Base-by-base conservation (phyloP, 192 early-diverging fungal species). In the Pilobolus umbonatus region DNA sequence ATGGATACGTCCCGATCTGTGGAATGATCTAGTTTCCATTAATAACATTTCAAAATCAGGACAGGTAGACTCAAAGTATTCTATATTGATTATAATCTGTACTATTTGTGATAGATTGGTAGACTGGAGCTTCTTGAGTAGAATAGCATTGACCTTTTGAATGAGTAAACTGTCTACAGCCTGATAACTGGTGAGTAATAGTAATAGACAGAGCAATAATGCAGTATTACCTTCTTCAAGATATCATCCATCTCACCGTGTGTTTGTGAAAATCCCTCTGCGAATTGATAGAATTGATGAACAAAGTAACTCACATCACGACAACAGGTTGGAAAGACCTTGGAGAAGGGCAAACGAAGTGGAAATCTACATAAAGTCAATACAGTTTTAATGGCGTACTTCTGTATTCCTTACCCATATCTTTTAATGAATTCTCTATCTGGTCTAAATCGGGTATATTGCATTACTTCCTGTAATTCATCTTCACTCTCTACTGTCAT, bases 161-260 rank as follows among this genome's bases (percentile, higher is more conserved):
- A 85, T 79, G 26, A 94, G 55, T 7, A 94, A 60, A 30, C 76
- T 82, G 64, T 94, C 92, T 21, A 85, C 66, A 39, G 80, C 76
- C 75, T 78, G 19, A 65, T 8, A 46, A 25, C 31, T 50, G 19
- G n/a, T 53, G 5, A 31, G 30, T 19, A 14, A 29, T 30, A 26
- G 3, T 3, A 44, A 34, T 15, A 26, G 62, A 25, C 11, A 43
- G 8, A 31, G 10, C 44, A 31, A 6, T 9, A 29, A n/a, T n/a
- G 17, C 7, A 12, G 5, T 53, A 42, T 67, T 17, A 85, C 86
- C 67, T 88, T 85, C 62, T 86, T 90, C 47, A 89, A 67, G 40
- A 91, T 74, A 53, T 94, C 92, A 61, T 93, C 92, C 85, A 94
- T 92, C 53, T 90, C 88, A 68, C 83, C 85, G 55, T 87, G 81